Conservation (phyloP, 108 stramenopile genomes). For the Skeletonema menzelii region DNA sequence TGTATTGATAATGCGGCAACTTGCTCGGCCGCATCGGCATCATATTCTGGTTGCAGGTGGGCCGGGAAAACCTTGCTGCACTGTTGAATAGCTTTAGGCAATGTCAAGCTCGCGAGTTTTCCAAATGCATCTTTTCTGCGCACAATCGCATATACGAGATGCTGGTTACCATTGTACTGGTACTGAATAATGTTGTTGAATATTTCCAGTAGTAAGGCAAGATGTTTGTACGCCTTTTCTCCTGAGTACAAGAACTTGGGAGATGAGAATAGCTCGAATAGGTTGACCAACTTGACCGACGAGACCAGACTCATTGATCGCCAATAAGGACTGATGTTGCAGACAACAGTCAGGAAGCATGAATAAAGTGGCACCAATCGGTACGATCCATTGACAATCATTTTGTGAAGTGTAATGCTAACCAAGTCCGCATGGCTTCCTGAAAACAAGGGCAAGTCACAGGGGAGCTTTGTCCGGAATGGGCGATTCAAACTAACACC, state of each 20-base stretch:
- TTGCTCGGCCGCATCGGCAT: constrained; percentile 60
- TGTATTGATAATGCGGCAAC: constrained; percentile 42
- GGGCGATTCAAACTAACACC: constrained; percentile 94
- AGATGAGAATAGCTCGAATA: constrained; percentile 93
- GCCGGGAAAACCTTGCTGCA: constrained; percentile 78
- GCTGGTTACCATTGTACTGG: constrained; percentile 96
- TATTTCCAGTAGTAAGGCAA: constrained; percentile 91
- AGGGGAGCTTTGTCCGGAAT: constrained; percentile 79
- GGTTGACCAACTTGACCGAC: constrained; percentile 92
- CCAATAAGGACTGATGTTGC: constrained; percentile 96
- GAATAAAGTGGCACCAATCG: constrained; percentile 87
- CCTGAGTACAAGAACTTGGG: constrained; percentile 89
- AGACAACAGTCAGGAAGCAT: constrained; percentile 95
- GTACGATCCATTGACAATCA: constrained; percentile 92
- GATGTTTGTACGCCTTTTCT: constrained; percentile 88
- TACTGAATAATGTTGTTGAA: constrained; percentile 99
- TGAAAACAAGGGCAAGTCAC: constrained; percentile 82
- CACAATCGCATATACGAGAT: constrained; percentile 97
- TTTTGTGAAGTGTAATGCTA: constrained; percentile 92
- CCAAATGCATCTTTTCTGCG: constrained; percentile 85
- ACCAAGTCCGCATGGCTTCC: constrained; percentile 96
- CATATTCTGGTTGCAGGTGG: constrained; percentile 55
- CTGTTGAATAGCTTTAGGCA: constrained; percentile 71
- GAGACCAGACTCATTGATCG: constrained; percentile 86
- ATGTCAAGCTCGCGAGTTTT: constrained; percentile 72